A percentile compares a stretch with the other conserved stretches of the same genome.
Evolutionary conservation across 2,329 filamentous ascomycete genomes (phyloP).

Genomic region (Colletotrichum chlorophyti): DNA sequence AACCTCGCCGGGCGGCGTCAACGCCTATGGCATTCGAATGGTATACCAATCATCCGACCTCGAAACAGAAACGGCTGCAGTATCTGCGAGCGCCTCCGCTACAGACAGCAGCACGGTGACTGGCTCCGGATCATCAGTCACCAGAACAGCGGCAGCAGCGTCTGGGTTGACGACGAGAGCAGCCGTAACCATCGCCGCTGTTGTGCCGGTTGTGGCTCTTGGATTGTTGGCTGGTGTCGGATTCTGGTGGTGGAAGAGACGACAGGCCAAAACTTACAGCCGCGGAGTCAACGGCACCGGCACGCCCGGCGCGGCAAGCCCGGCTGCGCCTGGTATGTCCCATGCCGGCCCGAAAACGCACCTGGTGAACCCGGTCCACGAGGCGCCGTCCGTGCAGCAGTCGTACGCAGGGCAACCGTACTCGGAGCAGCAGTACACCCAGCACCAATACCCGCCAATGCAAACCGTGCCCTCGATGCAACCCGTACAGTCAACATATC

Average conservation of each 20-base stretch:
- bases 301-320: neutral
- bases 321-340: neutral
- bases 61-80: neutral
- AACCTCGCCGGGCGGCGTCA: slow-evolving; percentile 26
- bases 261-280: slow-evolving; percentile 3
- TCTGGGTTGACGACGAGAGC: neutral
- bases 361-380: neutral
- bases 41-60: slow-evolving; percentile 33
- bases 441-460: slow-evolving; percentile 1
- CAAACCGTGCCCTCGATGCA: slow-evolving; percentile 1
- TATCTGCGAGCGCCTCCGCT: neutral
- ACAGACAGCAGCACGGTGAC: neutral
- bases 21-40: slow-evolving; percentile 35
- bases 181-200: slow-evolving; percentile 7
- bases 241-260: slow-evolving; percentile 22
- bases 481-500: slow-evolving; percentile 3
- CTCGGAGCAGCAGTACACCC: neutral
- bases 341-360: neutral
- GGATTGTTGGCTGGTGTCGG: neutral
- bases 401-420: no score
- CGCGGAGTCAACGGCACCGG: neutral
- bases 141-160: neutral
- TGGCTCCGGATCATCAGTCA: no score
- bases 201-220: slow-evolving; percentile 6
- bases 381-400: neutral